These are phyloP conservation scores for Leonotis leonurus DNA, from an alignment of 257 asterid species.

Conservation along the genomic window DNA sequence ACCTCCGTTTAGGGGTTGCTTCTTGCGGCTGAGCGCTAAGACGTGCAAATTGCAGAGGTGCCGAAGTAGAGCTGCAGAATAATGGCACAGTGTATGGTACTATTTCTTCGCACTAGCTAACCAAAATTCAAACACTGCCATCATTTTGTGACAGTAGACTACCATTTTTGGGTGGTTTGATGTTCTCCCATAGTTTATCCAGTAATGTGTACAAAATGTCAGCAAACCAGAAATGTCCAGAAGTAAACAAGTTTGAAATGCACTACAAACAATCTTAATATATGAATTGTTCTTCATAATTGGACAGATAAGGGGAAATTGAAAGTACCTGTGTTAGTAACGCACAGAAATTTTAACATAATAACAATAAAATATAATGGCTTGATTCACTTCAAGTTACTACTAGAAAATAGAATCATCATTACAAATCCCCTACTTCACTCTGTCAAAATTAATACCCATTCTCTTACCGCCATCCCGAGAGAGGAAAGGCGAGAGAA, in stretches of 20 bases:
- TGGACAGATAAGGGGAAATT: too few relatives aligned
- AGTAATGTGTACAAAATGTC: not conserved
- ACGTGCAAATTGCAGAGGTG: too few relatives aligned
- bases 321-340: too few relatives aligned
- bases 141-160: not conserved
- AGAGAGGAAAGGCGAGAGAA: too few relatives aligned
- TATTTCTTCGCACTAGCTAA: not conserved
- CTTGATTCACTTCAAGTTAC: not conserved
- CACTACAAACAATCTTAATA: not conserved
- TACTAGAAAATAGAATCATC: not conserved
- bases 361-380: too few relatives aligned
- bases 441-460: slow-evolving; percentile 86
- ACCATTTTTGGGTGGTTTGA: not conserved
- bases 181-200: not conserved
- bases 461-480: slow-evolving; percentile 93
- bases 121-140: not conserved
- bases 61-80: slow-evolving; percentile 6
- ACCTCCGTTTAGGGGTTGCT: too few relatives aligned
- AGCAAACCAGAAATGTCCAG: not conserved
- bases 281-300: not conserved
- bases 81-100: not conserved
- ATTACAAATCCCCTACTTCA: not conserved
- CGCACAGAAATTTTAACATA: too few relatives aligned
- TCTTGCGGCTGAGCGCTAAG: too few relatives aligned
- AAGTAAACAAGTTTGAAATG: not conserved